A percentile compares a stretch with the other conserved stretches of the same genome.
These are phyloP conservation scores for Butyriboletus loyo DNA, from an alignment of 768 basidiomycete species.

Conservation along the genomic window DNA sequence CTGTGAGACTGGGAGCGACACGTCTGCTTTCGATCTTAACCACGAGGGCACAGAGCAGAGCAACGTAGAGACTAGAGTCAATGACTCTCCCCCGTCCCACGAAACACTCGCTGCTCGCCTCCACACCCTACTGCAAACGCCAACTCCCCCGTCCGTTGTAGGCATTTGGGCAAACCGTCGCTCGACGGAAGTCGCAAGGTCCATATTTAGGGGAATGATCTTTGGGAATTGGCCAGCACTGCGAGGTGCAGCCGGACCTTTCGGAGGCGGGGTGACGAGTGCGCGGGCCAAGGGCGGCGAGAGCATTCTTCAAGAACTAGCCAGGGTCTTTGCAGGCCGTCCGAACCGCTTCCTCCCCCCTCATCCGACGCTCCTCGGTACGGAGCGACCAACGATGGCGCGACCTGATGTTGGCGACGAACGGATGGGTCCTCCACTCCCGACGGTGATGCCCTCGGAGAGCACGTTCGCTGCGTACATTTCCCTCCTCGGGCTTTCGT, in stretches of 20 bases:
- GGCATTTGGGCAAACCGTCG: slow-evolving; percentile 45
- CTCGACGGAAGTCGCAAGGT: slow-evolving; percentile 47
- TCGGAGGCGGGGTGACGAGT: slow-evolving; percentile 23
- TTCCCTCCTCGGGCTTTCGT: slow-evolving; percentile 52
- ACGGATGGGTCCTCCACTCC: slow-evolving; percentile 17
- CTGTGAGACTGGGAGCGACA: background rate
- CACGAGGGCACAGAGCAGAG: background rate
- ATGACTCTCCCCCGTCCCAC: slow-evolving; percentile 1
- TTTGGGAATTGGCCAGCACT: slow-evolving; percentile 55
- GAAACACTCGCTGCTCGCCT: slow-evolving; percentile 9
- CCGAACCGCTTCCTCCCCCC: slow-evolving; percentile 14
- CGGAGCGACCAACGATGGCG: slow-evolving; percentile 4
- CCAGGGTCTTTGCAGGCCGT: slow-evolving; percentile 7
- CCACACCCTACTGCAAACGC: slow-evolving; percentile 11
- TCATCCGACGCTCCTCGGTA: background rate
- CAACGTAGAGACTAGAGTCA: background rate
- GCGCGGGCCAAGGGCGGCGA: slow-evolving; percentile 16
- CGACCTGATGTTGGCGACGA: background rate
- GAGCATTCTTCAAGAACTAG: slow-evolving; percentile 20
- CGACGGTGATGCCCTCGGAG: slow-evolving; percentile 47
- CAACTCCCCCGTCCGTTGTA: slow-evolving; percentile 29
- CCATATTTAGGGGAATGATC: slow-evolving; percentile 54
- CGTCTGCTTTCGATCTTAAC: background rate
- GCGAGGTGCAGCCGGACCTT: slow-evolving; percentile 36
- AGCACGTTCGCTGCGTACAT: slow-evolving; percentile 56